Conservation (phyloP, 345 rosid genomes). For the Gossypium turneri region DNA sequence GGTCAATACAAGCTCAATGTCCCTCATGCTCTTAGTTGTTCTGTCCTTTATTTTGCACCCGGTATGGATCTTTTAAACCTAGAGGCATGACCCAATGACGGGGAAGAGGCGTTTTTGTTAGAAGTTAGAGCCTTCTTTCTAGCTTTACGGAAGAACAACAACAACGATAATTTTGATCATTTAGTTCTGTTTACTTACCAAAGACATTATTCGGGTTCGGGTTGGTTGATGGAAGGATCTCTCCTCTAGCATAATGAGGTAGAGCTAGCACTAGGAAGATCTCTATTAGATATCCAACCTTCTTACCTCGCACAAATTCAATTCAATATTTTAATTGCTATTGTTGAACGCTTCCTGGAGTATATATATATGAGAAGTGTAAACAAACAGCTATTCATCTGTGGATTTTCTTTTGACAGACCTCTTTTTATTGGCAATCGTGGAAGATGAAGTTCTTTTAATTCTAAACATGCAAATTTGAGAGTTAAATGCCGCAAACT, state of each 20-base stretch:
- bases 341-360: neutral
- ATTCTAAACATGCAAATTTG: too few relatives aligned
- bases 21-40: constrained; percentile 9
- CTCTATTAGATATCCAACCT: constrained; percentile 1
- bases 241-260: neutral
- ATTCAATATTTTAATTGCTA: neutral
- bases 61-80: constrained; percentile 5
- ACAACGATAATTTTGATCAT: neutral
- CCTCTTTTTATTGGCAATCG: neutral
- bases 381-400: neutral
- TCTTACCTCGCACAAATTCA: constrained; percentile 1
- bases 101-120: constrained; percentile 29
- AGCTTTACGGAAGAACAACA: neutral
- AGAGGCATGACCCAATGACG: neutral
- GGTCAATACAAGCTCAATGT: constrained; percentile 11
- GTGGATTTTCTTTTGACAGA: neutral
- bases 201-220: neutral
- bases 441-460: neutral
- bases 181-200: neutral
- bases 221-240: constrained; percentile 6
- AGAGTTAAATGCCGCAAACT: too few relatives aligned
- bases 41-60: constrained; percentile 16
- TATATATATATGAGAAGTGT: neutral
- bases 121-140: constrained; percentile 25
- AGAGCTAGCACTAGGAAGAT: neutral